Evolutionary conservation across 2,329 filamentous ascomycete species (phyloP).

Genomic region (Esteya vermicola): DNA sequence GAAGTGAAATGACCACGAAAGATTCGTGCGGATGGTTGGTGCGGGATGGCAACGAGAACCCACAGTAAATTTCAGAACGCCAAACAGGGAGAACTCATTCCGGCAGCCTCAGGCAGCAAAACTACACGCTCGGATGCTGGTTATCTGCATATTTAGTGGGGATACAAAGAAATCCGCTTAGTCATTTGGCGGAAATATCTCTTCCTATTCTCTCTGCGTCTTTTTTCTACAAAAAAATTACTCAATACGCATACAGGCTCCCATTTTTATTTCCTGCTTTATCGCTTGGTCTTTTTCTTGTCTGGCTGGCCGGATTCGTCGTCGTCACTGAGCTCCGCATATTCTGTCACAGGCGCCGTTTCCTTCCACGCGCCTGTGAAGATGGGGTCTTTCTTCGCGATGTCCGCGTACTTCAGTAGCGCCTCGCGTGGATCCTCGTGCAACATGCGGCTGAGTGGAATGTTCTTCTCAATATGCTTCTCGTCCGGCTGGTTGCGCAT

Average conservation of each 20-base stretch:
- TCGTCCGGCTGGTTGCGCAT: conserved; percentile 82
- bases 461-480: conserved; percentile 74
- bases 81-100: not conserved
- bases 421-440: conserved; percentile 95
- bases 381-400: conserved; percentile 81
- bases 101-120: conserved; percentile 2
- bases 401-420: conserved; percentile 84
- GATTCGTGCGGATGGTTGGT: conserved; percentile 32
- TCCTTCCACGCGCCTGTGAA: conserved; percentile 90
- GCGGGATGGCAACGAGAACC: conserved; percentile 18
- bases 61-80: conserved; percentile 9
- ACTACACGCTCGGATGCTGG: not conserved
- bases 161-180: no score
- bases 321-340: conserved; percentile 80
- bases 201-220: no score
- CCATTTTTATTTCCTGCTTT: not conserved
- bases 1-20: conserved; percentile 36
- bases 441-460: conserved; percentile 81
- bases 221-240: not conserved
- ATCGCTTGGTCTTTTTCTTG: conserved; percentile 48
- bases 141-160: conserved; percentile 1
- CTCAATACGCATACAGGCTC: not conserved
- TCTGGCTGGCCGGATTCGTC: conserved; percentile 57
- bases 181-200: no score
- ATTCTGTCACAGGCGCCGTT: conserved; percentile 86